These are phyloP conservation scores for Suillus bovinus DNA, from an alignment of 768 basidiomycete species.

Conservation along the genomic window DNA sequence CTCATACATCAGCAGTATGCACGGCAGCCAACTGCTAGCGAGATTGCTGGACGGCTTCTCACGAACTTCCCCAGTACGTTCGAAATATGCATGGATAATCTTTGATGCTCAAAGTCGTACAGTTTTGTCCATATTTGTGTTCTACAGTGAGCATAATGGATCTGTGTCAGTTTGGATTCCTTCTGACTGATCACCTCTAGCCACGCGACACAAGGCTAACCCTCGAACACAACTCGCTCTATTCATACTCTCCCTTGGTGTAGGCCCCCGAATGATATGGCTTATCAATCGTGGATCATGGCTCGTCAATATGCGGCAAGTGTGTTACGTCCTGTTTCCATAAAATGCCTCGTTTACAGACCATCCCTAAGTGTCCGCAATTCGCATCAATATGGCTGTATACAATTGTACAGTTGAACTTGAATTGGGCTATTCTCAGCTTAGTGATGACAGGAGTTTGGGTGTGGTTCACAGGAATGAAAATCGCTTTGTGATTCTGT, in stretches of 20 bases:
- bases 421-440: constrained; percentile 60
- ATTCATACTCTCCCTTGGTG: constrained; percentile 55
- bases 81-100: neutral
- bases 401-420: constrained; percentile 65
- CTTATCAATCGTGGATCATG: constrained; percentile 70
- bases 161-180: neutral
- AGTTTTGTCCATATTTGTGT: constrained; percentile 78
- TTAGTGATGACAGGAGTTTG: constrained; percentile 54
- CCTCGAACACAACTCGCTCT: constrained; percentile 55
- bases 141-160: constrained; percentile 56
- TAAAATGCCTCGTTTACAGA: neutral
- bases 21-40: constrained; percentile 49
- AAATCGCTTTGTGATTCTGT: constrained; percentile 35
- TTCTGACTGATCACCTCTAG: constrained; percentile 28
- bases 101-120: constrained; percentile 9
- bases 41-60: constrained; percentile 56
- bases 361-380: constrained; percentile 61
- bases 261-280: constrained; percentile 70
- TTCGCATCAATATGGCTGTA: constrained; percentile 81
- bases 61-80: constrained; percentile 73
- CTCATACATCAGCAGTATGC: constrained; percentile 81
- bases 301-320: constrained; percentile 75
- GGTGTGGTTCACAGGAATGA: constrained; percentile 63
- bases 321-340: constrained; percentile 24
- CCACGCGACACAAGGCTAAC: constrained; percentile 62